A percentile compares a stretch with the other conserved stretches of the same genome.
Evolutionary conservation across 1,284 basidiomycete species (phyloP).

Genomic region (Flammula alnicola): DNA sequence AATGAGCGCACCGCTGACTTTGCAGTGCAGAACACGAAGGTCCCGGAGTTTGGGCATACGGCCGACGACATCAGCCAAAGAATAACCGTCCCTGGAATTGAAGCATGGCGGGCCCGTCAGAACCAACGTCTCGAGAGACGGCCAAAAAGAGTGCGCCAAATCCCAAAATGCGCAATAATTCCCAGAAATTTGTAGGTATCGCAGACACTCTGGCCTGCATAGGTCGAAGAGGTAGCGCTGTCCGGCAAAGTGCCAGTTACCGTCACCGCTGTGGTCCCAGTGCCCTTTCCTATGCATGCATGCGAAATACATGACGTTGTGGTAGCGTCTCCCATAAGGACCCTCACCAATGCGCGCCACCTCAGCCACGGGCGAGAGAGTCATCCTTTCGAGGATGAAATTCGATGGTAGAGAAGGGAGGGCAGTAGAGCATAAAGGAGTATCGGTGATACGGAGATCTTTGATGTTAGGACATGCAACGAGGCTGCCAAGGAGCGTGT

Average conservation of each 20-base stretch:
- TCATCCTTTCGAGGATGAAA: slow-evolving; percentile 36
- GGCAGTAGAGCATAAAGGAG: slow-evolving; percentile 38
- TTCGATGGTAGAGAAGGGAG: slow-evolving; percentile 31
- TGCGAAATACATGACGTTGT: slow-evolving; percentile 37
- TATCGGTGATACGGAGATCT: slow-evolving; percentile 41
- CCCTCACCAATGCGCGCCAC: slow-evolving; percentile 43
- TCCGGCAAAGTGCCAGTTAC: slow-evolving; percentile 24
- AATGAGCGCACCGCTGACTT: background rate
- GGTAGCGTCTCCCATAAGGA: slow-evolving; percentile 37
- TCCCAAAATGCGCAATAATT: slow-evolving; percentile 35
- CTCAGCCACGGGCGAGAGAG: slow-evolving; percentile 41
- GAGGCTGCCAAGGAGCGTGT: slow-evolving; percentile 38
- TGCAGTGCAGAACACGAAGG: slow-evolving; percentile 38
- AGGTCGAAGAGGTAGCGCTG: slow-evolving; percentile 34
- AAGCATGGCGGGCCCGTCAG: slow-evolving; percentile 36
- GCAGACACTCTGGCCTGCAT: slow-evolving; percentile 32
- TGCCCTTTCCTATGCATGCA: slow-evolving; percentile 41
- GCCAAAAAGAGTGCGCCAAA: slow-evolving; percentile 33
- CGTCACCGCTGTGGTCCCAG: slow-evolving; percentile 35
- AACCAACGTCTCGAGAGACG: slow-evolving; percentile 37
- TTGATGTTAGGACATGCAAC: slow-evolving; percentile 36
- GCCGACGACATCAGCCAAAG: slow-evolving; percentile 35
- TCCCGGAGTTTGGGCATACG: slow-evolving; percentile 40
- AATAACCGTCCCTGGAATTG: slow-evolving; percentile 23
- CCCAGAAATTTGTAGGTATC: slow-evolving; percentile 38